These are phyloP conservation scores for Leccinum griseonigrum DNA, from an alignment of 1,284 basidiomycete genomes.

Conservation along the genomic window DNA sequence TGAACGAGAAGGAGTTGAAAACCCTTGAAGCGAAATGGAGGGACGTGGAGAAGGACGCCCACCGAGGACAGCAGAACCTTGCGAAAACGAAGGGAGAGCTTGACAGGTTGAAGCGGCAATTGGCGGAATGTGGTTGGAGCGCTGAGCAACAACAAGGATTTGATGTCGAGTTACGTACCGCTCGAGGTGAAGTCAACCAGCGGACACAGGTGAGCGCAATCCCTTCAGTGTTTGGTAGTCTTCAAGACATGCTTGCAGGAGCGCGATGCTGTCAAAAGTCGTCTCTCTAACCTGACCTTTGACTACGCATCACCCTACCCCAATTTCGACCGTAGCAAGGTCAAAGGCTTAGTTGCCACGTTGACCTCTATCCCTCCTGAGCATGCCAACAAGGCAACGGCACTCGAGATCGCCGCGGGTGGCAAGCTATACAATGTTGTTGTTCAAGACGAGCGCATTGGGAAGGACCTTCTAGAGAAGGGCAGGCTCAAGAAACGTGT, in stretches of 20 bases:
- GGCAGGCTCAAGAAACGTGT: constrained; percentile 88
- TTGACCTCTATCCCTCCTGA: constrained; percentile 73
- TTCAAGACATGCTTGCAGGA: constrained; percentile 42
- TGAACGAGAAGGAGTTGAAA: constrained; percentile 82
- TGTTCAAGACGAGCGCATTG: constrained; percentile 88
- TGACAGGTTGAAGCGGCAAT: constrained; percentile 51
- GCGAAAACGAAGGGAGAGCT: constrained; percentile 61
- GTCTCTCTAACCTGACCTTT: constrained; percentile 79
- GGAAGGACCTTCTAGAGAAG: constrained; percentile 81
- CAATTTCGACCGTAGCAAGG: constrained; percentile 82
- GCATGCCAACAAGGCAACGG: constrained; percentile 81
- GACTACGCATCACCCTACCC: constrained; percentile 78
- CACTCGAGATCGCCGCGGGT: constrained; percentile 92
- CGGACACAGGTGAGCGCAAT: constrained; percentile 61
- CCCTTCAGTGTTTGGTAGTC: not conserved
- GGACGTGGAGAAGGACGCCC: constrained; percentile 81
- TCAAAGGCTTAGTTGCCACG: constrained; percentile 90
- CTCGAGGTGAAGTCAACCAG: constrained; percentile 55
- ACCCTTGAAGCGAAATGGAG: constrained; percentile 79
- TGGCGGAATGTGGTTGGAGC: constrained; percentile 77
- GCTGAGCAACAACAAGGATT: constrained; percentile 70
- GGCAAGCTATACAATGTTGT: constrained; percentile 94
- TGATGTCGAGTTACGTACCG: constrained; percentile 56
- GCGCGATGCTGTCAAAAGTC: constrained; percentile 70
- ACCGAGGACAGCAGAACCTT: constrained; percentile 73